Conservation (phyloP, 1,284 basidiomycete species). For the Mycena citricolor region DNA sequence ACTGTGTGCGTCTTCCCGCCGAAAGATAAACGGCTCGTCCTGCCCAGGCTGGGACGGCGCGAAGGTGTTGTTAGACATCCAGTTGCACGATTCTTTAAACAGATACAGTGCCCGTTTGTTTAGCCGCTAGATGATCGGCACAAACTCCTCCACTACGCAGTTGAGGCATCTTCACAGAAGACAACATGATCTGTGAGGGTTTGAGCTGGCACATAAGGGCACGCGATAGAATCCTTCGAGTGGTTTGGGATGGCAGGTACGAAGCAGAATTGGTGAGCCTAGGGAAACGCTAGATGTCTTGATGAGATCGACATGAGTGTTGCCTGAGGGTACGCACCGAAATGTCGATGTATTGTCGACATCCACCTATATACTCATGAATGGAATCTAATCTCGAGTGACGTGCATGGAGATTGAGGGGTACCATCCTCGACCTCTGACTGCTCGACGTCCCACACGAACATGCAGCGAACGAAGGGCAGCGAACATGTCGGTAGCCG, state of each 20-base stretch:
- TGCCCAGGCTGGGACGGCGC: slow-evolving; percentile 44
- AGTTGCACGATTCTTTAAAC: slow-evolving; percentile 46
- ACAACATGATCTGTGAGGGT: slow-evolving; percentile 58
- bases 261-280: slow-evolving; percentile 69
- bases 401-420: slow-evolving; percentile 54
- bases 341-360: slow-evolving; percentile 65
- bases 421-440: slow-evolving; percentile 53
- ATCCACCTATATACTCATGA: slow-evolving; percentile 64
- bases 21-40: slow-evolving; percentile 72
- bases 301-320: no score
- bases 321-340: slow-evolving; percentile 49
- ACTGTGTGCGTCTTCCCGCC: slow-evolving; percentile 67
- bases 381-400: slow-evolving; percentile 38
- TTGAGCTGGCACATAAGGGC: slow-evolving; percentile 49
- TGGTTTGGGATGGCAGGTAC: slow-evolving; percentile 59
- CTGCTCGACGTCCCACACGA: slow-evolving; percentile 55
- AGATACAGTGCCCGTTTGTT: slow-evolving; percentile 59
- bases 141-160: slow-evolving; percentile 53
- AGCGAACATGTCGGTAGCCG: slow-evolving; percentile 63
- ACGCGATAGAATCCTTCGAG: slow-evolving; percentile 59
- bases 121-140: slow-evolving; percentile 62
- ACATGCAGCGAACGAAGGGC: slow-evolving; percentile 64
- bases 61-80: slow-evolving; percentile 58
- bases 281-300: slow-evolving; percentile 58
- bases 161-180: slow-evolving; percentile 42